Percentiles rank a stretch among this genome's conserved stretches.
Evolutionary conservation across 2,329 filamentous ascomycete species (phyloP).

Genomic region (Truncatella angustata): DNA sequence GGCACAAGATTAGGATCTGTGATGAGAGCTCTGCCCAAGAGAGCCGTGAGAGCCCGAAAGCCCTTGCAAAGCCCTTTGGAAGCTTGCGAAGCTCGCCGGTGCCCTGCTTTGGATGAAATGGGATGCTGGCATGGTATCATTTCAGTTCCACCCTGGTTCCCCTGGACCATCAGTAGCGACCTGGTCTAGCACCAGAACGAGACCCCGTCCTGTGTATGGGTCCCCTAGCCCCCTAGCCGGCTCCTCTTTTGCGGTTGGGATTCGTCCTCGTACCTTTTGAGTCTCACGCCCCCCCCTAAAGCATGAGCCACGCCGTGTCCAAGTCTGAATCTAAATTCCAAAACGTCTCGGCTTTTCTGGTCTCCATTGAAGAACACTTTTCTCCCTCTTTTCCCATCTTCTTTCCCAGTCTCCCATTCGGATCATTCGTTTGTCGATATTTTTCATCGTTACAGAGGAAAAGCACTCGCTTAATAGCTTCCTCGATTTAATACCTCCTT

Average conservation of each 20-base stretch:
- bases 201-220: too few relatives aligned
- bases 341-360: slow-evolving; percentile 36
- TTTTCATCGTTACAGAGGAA: slow-evolving; percentile 29
- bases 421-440: slow-evolving; percentile 38
- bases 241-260: slow-evolving; percentile 7
- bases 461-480: slow-evolving; percentile 32
- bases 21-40: background rate
- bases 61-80: too few relatives aligned
- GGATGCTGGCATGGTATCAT: slow-evolving; percentile 7
- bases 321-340: slow-evolving; percentile 24
- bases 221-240: too few relatives aligned
- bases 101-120: background rate
- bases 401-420: slow-evolving; percentile 29
- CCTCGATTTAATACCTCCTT: slow-evolving; percentile 31
- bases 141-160: slow-evolving; percentile 3
- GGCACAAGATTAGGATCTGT: slow-evolving; percentile 5
- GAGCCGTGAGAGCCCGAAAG: background rate
- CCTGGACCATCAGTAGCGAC: slow-evolving; percentile 2
- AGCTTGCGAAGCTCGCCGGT: slow-evolving; percentile 2
- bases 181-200: slow-evolving; percentile 2
- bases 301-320: slow-evolving; percentile 3
- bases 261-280: background rate
- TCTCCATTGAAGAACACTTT: slow-evolving; percentile 26
- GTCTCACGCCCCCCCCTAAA: background rate
- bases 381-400: slow-evolving; percentile 22